phyloP scores from a whole-genome alignment of 2,329 filamentous ascomycete species.

The Cladosporium sp. region DNA sequence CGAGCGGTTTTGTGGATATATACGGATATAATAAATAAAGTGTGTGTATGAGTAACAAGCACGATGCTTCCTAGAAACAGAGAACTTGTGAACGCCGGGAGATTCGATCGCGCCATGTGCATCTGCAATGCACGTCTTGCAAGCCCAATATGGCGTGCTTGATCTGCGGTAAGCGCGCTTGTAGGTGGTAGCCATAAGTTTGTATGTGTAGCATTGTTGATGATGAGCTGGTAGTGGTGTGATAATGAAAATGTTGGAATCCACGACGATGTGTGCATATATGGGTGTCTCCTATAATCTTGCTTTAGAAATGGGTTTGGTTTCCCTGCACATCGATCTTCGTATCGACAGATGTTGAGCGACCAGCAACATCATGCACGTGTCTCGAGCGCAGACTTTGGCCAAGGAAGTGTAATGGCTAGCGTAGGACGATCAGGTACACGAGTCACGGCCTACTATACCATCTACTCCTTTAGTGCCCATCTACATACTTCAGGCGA shows the following conservation, averaged over 20 bases:
- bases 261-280: too few species aligned
- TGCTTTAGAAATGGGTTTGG: too few species aligned
- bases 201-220: neutral
- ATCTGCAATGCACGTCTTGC: slow-evolving; percentile 14
- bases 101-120: neutral
- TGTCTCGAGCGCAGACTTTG: neutral
- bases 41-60: neutral
- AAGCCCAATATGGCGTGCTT: slow-evolving; percentile 10
- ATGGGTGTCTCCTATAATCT: too few species aligned
- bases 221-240: too few species aligned
- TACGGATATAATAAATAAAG: neutral
- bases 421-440: neutral
- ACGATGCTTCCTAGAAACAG: neutral
- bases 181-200: neutral
- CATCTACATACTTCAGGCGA: neutral
- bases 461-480: too few species aligned
- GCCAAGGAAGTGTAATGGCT: neutral
- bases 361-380: neutral
- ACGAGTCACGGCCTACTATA: too few species aligned
- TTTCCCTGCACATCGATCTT: neutral
- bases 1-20: neutral
- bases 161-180: neutral
- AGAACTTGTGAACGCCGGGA: neutral
- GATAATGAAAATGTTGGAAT: too few species aligned
- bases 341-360: neutral